Evolutionary conservation across 306 rosid genomes (phyloP), one percentile per base, ranked within the genome.

Genomic region (barrel medic (Medicago truncatula)): DNA sequence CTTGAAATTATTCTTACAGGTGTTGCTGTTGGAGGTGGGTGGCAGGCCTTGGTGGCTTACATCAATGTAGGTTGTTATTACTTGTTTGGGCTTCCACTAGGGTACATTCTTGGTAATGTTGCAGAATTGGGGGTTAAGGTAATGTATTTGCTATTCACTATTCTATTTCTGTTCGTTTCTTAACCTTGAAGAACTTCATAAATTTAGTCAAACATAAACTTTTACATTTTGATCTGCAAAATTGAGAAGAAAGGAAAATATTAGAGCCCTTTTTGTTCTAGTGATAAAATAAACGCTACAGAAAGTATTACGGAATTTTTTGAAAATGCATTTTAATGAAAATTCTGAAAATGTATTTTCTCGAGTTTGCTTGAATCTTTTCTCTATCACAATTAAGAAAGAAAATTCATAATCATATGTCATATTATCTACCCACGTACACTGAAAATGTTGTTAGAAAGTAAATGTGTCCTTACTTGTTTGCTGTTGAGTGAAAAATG

Each of bases 11-110:
- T 77, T 70, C 49, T 70, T 81, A 17, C 74, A 92, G 98, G 98
- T 40, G 97, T 94, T 83, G 98, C 98, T 31, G 49, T 93, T 70
- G 98, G 98, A 83, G 96, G 93, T 39, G 98, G 98, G 21, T 93
- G 97, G 98, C 98, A 93, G 74, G 88, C 88, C 57, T 53, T 87
- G 71, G 98, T 93, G 69, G 97, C 97, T 60, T 93, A 88, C 60
- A 86, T 93, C 67, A 91, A 93, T 81, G 40, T 91, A 59, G 97
- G 96, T 75, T 83, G 82, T 60, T 93, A 93, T 79, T 93, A 93
- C 78, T 56, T 86, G 70, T 86, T 93, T 78, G 98, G 98, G 15
- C 85, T 93, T 49, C 96, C 98, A 59, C 53, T 93, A 4, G 98
- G 98, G 16, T 82, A 49, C 70, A 14, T 86, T 81, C 91, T 94